Evolutionary conservation across 139 green algal genomes (phyloP), one percentile per base, ranked within the genome.

Genomic region (Chlamydomonas asymmetrica): DNA sequence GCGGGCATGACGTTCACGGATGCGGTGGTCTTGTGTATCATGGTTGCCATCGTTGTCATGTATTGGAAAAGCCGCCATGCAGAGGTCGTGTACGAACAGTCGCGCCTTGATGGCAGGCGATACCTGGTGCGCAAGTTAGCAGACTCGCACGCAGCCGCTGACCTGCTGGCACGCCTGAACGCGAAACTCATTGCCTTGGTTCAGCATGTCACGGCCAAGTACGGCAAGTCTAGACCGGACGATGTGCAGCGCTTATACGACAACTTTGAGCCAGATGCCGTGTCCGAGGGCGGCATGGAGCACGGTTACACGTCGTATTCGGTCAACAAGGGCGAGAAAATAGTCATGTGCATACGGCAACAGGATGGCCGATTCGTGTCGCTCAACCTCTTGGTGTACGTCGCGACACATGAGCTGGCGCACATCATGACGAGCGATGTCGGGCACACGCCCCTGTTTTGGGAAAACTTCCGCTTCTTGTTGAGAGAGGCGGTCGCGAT

Each of bases 251-350:
- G 32, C 3, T 56, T 80, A 8, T 5, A 35, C 4, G 16, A 57
- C 2, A 80, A 75, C 3, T 80, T 74, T 52, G 64, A 75, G 54
- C 64, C 74, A 1, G 65, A 74, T 1, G 38, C 65, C n/a, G 41
- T 80, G 39, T 80, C 65, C 1, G 74, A 80, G 65, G 74, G 65
- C 4, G 41, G 63, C 37, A 45, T 35, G 8, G 65, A 75, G 54
- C n/a, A 43, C 29, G 65, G 65, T 3, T 80, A 80, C 74, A 80
- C 74, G 35, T 74, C 62, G 4, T 80, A 75, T 63, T 49, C 16
- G 48, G 57, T 80, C 25, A 80, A 80, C 74, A 80, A 80, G 65
- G 74, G 74, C 27, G 63, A 80, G 74, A 60, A 62, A 18, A 75
- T 80, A 54, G 65, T 80, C 22, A 52, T 80, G 64, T 80, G 74